A percentile compares a stretch with the other conserved stretches of the same genome.
Conservation (phyloP, 192 early-diverging fungal species). For the Spizellomyces punctatus region DNA sequence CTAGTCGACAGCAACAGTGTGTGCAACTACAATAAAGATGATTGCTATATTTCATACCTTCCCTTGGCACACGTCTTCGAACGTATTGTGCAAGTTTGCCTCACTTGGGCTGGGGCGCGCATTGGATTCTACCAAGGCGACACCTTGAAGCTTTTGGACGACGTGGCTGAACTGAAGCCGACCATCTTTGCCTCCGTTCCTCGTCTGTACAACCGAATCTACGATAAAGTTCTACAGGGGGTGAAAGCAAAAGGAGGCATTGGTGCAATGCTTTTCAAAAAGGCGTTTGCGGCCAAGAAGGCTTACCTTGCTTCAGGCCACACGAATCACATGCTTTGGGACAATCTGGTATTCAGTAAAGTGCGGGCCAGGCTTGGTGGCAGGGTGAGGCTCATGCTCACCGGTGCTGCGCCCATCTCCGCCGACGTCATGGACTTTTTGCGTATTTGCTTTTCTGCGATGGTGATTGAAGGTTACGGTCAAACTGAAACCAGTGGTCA, state of each 20-base stretch:
- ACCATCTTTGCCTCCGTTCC: slow-evolving; percentile 84
- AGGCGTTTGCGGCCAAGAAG: slow-evolving; percentile 59
- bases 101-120: slow-evolving; percentile 63
- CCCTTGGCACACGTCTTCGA: slow-evolving; percentile 92
- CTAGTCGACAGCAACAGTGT: slow-evolving; percentile 17
- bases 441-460: slow-evolving; percentile 40
- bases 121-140: slow-evolving; percentile 85
- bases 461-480: slow-evolving; percentile 78
- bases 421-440: slow-evolving; percentile 57
- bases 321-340: slow-evolving; percentile 64
- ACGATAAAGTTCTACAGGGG: slow-evolving; percentile 69
- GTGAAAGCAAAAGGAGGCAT: slow-evolving; percentile 28
- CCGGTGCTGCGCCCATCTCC: slow-evolving; percentile 50
- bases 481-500: slow-evolving; percentile 36
- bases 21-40: slow-evolving; percentile 35
- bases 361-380: slow-evolving; percentile 79
- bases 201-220: slow-evolving; percentile 85
- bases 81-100: slow-evolving; percentile 39
- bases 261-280: slow-evolving; percentile 51
- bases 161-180: slow-evolving; percentile 80
- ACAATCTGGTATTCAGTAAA: slow-evolving; percentile 84
- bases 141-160: slow-evolving; percentile 75
- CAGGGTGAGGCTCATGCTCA: slow-evolving; percentile 41
- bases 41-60: slow-evolving; percentile 82
- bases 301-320: neutral